A percentile compares a stretch with the other conserved stretches of the same genome.
Conservation (phyloP, 2,329 filamentous ascomycete genomes). For the Clonostachys chloroleuca region DNA sequence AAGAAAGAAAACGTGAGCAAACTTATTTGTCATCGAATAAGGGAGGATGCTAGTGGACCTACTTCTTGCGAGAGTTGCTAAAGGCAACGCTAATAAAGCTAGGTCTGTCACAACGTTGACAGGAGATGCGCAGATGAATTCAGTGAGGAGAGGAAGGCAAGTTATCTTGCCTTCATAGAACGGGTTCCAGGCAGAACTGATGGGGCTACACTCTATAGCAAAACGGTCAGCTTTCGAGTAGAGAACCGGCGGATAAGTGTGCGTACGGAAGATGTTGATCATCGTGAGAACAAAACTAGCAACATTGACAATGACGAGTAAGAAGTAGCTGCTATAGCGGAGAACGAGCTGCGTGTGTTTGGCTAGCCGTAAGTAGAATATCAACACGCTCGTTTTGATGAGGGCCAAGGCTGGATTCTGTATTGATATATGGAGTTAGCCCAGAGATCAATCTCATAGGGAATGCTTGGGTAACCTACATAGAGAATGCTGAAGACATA, state of each 20-base stretch:
- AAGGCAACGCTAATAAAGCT: slow-evolving; percentile 70
- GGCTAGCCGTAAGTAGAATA: slow-evolving; percentile 84
- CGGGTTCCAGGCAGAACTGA: slow-evolving; percentile 62
- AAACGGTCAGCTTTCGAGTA: not conserved
- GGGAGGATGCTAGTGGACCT: not conserved
- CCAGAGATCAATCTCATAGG: not conserved
- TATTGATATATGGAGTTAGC: slow-evolving; percentile 2
- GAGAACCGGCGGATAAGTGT: not conserved
- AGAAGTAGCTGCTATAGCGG: slow-evolving; percentile 76
- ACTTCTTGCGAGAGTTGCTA: not conserved
- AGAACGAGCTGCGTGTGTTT: slow-evolving; percentile 73
- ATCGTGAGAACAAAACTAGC: slow-evolving; percentile 77
- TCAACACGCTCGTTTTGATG: slow-evolving; percentile 86
- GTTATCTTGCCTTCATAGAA: slow-evolving; percentile 20
- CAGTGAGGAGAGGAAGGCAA: slow-evolving; percentile 56
- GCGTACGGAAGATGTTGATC: slow-evolving; percentile 68
- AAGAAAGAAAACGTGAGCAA: slow-evolving; percentile 39
- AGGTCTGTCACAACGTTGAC: slow-evolving; percentile 91
- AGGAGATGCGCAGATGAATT: slow-evolving; percentile 72
- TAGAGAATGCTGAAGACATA: slow-evolving; percentile 63
- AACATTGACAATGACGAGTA: slow-evolving; percentile 72
- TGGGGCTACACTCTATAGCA: slow-evolving; percentile 61
- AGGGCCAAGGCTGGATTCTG: slow-evolving; percentile 90
- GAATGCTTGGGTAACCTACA: slow-evolving; percentile 27
- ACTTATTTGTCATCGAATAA: too few relatives aligned